phyloP scores from a whole-genome alignment of 805 yeast genomes.

The Candida ficus region DNA sequence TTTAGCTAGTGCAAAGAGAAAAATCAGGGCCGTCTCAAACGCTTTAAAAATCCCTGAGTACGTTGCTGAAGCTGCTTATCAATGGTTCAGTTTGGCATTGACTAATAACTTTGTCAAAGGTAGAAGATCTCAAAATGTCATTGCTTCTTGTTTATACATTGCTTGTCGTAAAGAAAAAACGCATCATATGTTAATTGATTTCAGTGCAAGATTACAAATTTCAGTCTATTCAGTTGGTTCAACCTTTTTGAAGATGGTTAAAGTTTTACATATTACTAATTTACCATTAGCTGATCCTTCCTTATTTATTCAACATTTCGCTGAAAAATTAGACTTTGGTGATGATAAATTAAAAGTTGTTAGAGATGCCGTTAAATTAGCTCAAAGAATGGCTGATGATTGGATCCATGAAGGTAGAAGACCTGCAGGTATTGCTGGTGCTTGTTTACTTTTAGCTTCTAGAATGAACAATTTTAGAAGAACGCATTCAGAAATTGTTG shows the following conservation, averaged over 20 bases:
- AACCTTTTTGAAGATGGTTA: slow-evolving; percentile 90
- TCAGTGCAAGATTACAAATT: slow-evolving; percentile 82
- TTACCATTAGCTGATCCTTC: slow-evolving; percentile 94
- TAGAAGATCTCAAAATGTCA: slow-evolving; percentile 90
- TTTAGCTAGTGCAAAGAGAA: slow-evolving; percentile 71
- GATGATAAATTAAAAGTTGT: slow-evolving; percentile 67
- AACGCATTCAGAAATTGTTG: slow-evolving; percentile 89
- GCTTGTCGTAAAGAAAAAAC: slow-evolving; percentile 92
- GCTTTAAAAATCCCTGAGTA: slow-evolving; percentile 78
- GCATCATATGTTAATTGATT: slow-evolving; percentile 94
- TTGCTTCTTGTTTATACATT: slow-evolving; percentile 90
- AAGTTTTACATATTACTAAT: slow-evolving; percentile 66
- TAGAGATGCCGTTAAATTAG: slow-evolving; percentile 80
- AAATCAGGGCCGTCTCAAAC: slow-evolving; percentile 74
- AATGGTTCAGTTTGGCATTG: slow-evolving; percentile 85
- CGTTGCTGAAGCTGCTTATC: slow-evolving; percentile 79
- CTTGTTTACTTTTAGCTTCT: slow-evolving; percentile 87
- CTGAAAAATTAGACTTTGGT: slow-evolving; percentile 81
- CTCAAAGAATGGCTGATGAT: slow-evolving; percentile 87
- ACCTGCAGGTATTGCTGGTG: slow-evolving; percentile 99
- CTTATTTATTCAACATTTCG: slow-evolving; percentile 88
- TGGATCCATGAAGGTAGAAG: slow-evolving; percentile 97
- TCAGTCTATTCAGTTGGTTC: slow-evolving; percentile 95
- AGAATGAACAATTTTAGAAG: slow-evolving; percentile 94
- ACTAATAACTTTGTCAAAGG: slow-evolving; percentile 93